Percentiles rank a stretch among this genome's conserved stretches.
Evolutionary conservation across 768 basidiomycete genomes (phyloP).

Genomic region (Suillus subaureus): DNA sequence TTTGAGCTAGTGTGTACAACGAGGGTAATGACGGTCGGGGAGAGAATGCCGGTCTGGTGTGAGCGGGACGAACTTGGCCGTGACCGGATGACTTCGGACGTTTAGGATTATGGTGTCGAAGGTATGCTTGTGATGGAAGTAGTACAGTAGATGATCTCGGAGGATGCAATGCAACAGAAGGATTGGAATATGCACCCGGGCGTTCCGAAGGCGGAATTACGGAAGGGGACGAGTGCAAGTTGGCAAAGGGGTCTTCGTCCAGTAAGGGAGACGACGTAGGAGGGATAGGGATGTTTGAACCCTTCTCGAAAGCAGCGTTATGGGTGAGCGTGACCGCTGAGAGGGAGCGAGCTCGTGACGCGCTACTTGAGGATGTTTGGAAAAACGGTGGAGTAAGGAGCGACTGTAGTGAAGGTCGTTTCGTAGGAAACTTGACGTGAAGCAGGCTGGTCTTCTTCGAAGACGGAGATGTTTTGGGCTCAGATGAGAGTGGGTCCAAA

Average conservation of each 20-base stretch:
- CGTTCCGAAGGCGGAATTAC: slow-evolving; percentile 2
- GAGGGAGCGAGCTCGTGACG: slow-evolving; percentile 20
- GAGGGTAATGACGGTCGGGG: slow-evolving; percentile 47
- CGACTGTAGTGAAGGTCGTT: slow-evolving; percentile 55
- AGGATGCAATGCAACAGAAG: slow-evolving; percentile 13
- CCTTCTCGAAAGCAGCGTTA: slow-evolving; percentile 1
- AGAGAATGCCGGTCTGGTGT: slow-evolving; percentile 43
- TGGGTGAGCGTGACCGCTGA: slow-evolving; percentile 10
- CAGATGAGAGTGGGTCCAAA: neutral
- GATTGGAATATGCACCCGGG: slow-evolving; percentile 8
- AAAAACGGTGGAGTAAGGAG: slow-evolving; percentile 42
- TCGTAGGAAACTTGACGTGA: slow-evolving; percentile 44
- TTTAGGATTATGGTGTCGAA: slow-evolving; percentile 13
- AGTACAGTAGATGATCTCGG: slow-evolving; percentile 16
- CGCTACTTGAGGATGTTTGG: slow-evolving; percentile 40
- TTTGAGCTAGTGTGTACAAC: slow-evolving; percentile 38
- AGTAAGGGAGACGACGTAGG: slow-evolving; percentile 38
- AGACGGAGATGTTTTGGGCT: slow-evolving; percentile 4
- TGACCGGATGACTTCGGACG: slow-evolving; percentile 38
- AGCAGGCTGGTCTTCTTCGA: slow-evolving; percentile 13
- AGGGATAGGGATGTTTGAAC: slow-evolving; percentile 9
- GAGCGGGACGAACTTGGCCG: slow-evolving; percentile 40
- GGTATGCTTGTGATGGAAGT: slow-evolving; percentile 15
- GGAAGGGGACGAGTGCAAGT: slow-evolving; percentile 40
- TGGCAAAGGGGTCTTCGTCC: slow-evolving; percentile 78